Evolutionary conservation across 768 basidiomycete genomes (phyloP).

Genomic region (Tricholoma matsutake): DNA sequence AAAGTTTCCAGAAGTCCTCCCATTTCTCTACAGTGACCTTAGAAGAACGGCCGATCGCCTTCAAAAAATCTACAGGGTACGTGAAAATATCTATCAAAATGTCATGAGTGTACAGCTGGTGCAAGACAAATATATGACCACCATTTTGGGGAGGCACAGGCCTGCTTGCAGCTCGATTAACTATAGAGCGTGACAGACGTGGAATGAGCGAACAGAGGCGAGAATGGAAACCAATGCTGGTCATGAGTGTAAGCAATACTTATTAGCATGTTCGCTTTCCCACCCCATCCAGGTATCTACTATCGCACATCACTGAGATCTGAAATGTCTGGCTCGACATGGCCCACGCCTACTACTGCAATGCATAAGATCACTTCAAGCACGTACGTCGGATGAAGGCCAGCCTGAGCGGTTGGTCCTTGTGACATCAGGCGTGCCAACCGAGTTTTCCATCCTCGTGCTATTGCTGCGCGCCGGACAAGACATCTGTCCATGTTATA

Average conservation of each 20-base stretch:
- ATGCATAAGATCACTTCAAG: too few relatives aligned
- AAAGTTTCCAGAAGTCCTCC: conserved; percentile 67
- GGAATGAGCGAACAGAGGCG: conserved; percentile 26
- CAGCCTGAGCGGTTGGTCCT: too few relatives aligned
- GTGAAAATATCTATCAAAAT: conserved; percentile 42
- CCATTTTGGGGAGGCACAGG: conserved; percentile 37
- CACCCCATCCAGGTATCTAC: too few relatives aligned
- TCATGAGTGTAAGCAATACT: neutral
- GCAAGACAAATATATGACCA: conserved; percentile 17
- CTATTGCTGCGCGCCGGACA: too few relatives aligned
- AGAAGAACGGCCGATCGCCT: conserved; percentile 66
- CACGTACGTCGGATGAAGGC: too few relatives aligned
- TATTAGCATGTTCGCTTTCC: neutral
- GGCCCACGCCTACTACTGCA: too few relatives aligned
- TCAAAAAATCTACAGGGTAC: conserved; percentile 64
- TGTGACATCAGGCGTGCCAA: too few relatives aligned
- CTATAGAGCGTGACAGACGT: conserved; percentile 28
- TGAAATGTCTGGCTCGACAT: too few relatives aligned
- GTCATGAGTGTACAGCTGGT: conserved; percentile 8
- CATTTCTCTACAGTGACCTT: conserved; percentile 66
- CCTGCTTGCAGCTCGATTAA: conserved; percentile 29
- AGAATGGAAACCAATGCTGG: conserved; percentile 3
- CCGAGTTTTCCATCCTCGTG: too few relatives aligned
- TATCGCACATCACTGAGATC: too few relatives aligned
- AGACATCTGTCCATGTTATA: too few relatives aligned